phyloP scores from a whole-genome alignment of 805 yeast genomes.

The Cyberlindnera xishuangbannaensis region DNA sequence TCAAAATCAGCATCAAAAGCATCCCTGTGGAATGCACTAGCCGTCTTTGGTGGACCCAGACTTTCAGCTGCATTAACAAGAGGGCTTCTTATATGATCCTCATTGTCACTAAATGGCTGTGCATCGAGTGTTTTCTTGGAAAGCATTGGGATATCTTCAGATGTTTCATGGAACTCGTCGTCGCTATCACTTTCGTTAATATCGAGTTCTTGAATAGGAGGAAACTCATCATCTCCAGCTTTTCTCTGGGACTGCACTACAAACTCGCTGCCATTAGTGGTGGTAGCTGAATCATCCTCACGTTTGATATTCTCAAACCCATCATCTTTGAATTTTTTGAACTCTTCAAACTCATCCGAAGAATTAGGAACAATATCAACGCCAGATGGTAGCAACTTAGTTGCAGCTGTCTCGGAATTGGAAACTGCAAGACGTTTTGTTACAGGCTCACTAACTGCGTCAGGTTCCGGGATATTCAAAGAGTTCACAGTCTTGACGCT shows the following conservation, averaged over 20 bases:
- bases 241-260: conserved; percentile 1
- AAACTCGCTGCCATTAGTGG: not conserved
- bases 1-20: conserved; percentile 39
- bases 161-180: conserved; percentile 18
- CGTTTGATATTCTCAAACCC: too few relatives aligned
- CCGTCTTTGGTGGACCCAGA: conserved; percentile 10
- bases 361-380: too few relatives aligned
- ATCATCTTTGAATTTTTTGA: too few relatives aligned
- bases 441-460: not conserved
- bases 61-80: conserved; percentile 13
- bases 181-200: conserved; percentile 15
- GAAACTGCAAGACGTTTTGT: not conserved
- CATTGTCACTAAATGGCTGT: not conserved
- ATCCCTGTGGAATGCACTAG: conserved; percentile 9
- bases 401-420: not conserved
- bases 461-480: too few relatives aligned
- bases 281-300: too few relatives aligned
- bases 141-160: conserved; percentile 9
- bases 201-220: conserved; percentile 16
- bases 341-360: conserved; percentile 5
- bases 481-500: too few relatives aligned
- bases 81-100: conserved; percentile 5
- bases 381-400: too few relatives aligned
- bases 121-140: conserved; percentile 17
- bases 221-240: conserved; percentile 40